Evolutionary conservation across 306 rosid species (phyloP), one percentile per base, ranked within the genome.

Genomic region (Medicago arabica): DNA sequence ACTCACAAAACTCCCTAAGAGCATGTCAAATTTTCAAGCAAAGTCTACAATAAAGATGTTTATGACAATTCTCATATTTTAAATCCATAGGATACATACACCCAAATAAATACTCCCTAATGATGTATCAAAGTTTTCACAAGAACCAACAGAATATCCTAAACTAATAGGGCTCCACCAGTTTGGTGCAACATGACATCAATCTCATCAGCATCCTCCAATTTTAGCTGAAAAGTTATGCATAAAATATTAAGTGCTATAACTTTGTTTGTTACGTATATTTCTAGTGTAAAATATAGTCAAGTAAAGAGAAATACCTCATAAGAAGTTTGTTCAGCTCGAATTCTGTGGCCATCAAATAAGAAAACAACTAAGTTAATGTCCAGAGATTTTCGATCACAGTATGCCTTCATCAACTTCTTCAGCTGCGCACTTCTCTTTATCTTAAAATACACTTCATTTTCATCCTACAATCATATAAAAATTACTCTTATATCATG

Each of bases 151-250:
- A 65, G 3, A 62, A 23, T n/a, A 11, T 18, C 61, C 72, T 76
- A 78, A 67, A 36, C 18, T 39, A 34, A 65, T 41, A 4, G 47
- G 60, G 76, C 65, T 82, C 90, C 92, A 4, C 92, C 96, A 9
- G 83, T 87, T 70, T 91, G 96, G 83, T 91, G 93, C 85, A 86
- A 40, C 93, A 91, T 91, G 0, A 90, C 96, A 81, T 88, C 93
- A 0, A 87, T 88, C 85, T 84, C 90, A 77, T 89, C 97, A 1
- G 90, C 92, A 21, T 91, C 90, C 83, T 91, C 97, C 97, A 89
- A 83, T 70, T 86, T 90, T 16, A 90, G 89, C 89, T 84, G 87
- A 69, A 50, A 12, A 19, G 44, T 57, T 4, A 2, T 6, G 28
- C 23, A 40, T 2, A 62, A 21, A 16, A 53, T 2, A 2, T 44